Percentiles rank a stretch among this genome's conserved stretches.
phyloP scores from a whole-genome alignment of 2,329 filamentous ascomycete species.

The Claviceps sp. region DNA sequence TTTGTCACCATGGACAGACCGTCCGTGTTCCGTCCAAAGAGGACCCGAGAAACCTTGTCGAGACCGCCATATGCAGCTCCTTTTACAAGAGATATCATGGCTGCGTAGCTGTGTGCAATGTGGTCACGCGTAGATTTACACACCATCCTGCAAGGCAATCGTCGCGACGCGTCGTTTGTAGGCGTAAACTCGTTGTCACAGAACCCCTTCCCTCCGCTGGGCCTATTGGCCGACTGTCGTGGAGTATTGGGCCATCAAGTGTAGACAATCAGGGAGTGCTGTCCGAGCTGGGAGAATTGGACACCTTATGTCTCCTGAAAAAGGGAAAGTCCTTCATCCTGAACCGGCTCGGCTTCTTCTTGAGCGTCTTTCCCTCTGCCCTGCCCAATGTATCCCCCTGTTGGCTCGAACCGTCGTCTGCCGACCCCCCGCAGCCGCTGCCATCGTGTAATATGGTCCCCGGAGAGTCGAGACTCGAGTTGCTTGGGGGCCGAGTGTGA shows the following conservation, averaged over 20 bases:
- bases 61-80: no score
- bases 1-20: no score
- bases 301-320: slow-evolving; percentile 39
- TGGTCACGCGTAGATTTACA: no score
- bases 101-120: no score
- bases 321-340: slow-evolving; percentile 47
- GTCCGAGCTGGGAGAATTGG: slow-evolving; percentile 21
- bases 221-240: no score
- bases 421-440: slow-evolving; percentile 2
- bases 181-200: no score
- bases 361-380: slow-evolving; percentile 36
- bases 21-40: no score
- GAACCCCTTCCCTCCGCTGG: no score
- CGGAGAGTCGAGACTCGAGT: slow-evolving; percentile 14
- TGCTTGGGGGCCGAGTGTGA: slow-evolving; percentile 25
- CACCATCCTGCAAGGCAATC: no score
- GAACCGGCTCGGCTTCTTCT: slow-evolving; percentile 51
- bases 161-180: no score
- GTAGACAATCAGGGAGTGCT: slow-evolving; percentile 16
- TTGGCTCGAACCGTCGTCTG: slow-evolving; percentile 20
- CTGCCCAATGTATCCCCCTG: slow-evolving; percentile 31
- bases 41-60: no score
- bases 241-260: background rate
- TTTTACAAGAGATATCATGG: no score
- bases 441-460: slow-evolving; percentile 14